These are phyloP conservation scores for Lepidium sativum DNA, from an alignment of 345 rosid species.

Conservation along the genomic window DNA sequence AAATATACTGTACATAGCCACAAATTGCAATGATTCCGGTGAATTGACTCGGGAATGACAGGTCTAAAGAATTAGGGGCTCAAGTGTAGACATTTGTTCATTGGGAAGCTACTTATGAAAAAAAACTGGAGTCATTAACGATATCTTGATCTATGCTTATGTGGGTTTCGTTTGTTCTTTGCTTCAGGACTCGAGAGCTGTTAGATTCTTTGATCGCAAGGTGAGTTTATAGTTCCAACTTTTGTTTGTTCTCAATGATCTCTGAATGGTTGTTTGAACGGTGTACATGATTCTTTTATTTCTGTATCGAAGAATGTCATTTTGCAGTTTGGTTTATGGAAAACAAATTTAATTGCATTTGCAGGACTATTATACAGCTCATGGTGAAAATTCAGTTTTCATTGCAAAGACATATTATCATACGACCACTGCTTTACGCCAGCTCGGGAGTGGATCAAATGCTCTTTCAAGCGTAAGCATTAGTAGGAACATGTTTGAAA, in stretches of 20 bases:
- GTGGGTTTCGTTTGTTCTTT: not conserved
- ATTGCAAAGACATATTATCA: slow-evolving; percentile 86
- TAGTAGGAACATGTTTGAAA: slow-evolving; percentile 84
- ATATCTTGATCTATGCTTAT: not conserved
- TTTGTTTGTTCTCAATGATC: not conserved
- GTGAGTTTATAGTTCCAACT: slow-evolving; percentile 34
- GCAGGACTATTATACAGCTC: slow-evolving; percentile 92
- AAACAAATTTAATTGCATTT: not conserved
- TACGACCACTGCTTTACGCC: slow-evolving; percentile 79
- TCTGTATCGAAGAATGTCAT: not conserved
- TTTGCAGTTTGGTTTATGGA: not conserved
- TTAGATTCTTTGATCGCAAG: slow-evolving; percentile 88
- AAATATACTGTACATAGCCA: not conserved
- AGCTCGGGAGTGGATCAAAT: slow-evolving; percentile 61
- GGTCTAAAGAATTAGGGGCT: not conserved
- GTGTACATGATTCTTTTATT: not conserved
- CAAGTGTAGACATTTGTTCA: not conserved
- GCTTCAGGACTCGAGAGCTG: slow-evolving; percentile 73
- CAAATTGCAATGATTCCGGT: not conserved
- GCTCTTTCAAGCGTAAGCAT: slow-evolving; percentile 80
- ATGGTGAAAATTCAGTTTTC: slow-evolving; percentile 83
- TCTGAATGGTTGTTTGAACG: not conserved
- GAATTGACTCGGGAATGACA: not conserved
- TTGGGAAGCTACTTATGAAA: too few relatives aligned
- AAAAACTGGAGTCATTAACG: not conserved